Evolutionary conservation across 2,329 filamentous ascomycete genomes (phyloP), one percentile per base, ranked within the genome.

Genomic region (Venturia nashicola): DNA sequence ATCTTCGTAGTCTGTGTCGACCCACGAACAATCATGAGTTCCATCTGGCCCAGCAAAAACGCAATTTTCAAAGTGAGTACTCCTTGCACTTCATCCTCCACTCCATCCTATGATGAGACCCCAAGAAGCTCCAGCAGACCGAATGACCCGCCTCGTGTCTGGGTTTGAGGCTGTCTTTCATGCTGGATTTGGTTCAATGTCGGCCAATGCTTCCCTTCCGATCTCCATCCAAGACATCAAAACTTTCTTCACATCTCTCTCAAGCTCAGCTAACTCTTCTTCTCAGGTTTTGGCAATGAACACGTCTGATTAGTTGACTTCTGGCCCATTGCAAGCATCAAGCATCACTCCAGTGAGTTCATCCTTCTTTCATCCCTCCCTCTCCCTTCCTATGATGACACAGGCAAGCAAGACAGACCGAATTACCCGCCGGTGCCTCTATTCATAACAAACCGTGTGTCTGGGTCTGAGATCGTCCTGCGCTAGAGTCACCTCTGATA

Each of bases 391-490:
- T 18, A 57, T 36, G 51, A 57, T 57, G 51, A 57, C 36, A 34
- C 14, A 57, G 51, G 51, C 51, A 57, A 57, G 51, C 32, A 12
- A 57, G 27, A 57, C 51, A 57, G 51, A 57, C 51, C 32, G 51
- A n/a, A 57, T 57, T 36, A 57, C 51, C 32, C 51, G 51, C 14
- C 23, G 51, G 51, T 57, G 16, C 14, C 20, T 36, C 2, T n/a
- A 3, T 5, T 39, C 2, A 8, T 36, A 4, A 2, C 8, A n/a
- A 18, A 34, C 27, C 16, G 11, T 34, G n/a, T 55, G 51, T 57
- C 51, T n/a, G 51, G 51, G 51, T 57, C 27, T 57, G 51, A 57
- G 51, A 32, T 57, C 51, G 51, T 34, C 51, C 36, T 57, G 51
- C 51, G 27, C 51, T 57, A 23, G 51, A 57, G 27, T 34, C 11